A percentile compares a stretch with the other conserved stretches of the same genome.
Conservation (phyloP, 73 alveolate species). For the Uronychia setigera region DNA sequence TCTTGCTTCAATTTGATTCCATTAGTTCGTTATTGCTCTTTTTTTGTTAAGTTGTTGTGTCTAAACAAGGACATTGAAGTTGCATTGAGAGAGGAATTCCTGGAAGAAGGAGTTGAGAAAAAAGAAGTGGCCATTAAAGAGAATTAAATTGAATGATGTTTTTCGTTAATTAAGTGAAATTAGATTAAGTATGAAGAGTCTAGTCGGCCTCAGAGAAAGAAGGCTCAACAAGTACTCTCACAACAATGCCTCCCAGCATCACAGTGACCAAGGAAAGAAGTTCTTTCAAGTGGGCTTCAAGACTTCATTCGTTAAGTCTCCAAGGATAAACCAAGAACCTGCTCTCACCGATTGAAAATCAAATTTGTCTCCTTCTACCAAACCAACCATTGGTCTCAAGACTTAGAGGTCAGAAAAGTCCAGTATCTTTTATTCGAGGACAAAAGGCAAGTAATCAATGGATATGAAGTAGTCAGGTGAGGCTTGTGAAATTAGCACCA, state of each 20-base stretch:
- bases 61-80: too few species aligned
- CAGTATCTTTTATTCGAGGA: neutral
- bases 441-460: neutral
- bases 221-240: too few species aligned
- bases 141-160: too few species aligned
- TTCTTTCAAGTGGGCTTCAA: conserved; percentile 1
- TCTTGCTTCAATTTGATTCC: too few species aligned
- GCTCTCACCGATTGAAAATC: conserved; percentile 1
- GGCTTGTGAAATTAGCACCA: neutral
- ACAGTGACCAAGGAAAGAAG: neutral
- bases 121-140: too few species aligned
- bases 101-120: too few species aligned
- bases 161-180: too few species aligned
- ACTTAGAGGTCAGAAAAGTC: neutral
- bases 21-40: too few species aligned
- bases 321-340: neutral
- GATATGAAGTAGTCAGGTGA: neutral
- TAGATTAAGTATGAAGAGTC: too few species aligned
- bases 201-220: too few species aligned
- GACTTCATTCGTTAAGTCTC: neutral
- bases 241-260: neutral
- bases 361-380: neutral
- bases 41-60: too few species aligned
- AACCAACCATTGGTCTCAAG: neutral
- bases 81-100: too few species aligned